Evolutionary conservation across 768 basidiomycete genomes (phyloP).

Genomic region (Termitomyces sp.): DNA sequence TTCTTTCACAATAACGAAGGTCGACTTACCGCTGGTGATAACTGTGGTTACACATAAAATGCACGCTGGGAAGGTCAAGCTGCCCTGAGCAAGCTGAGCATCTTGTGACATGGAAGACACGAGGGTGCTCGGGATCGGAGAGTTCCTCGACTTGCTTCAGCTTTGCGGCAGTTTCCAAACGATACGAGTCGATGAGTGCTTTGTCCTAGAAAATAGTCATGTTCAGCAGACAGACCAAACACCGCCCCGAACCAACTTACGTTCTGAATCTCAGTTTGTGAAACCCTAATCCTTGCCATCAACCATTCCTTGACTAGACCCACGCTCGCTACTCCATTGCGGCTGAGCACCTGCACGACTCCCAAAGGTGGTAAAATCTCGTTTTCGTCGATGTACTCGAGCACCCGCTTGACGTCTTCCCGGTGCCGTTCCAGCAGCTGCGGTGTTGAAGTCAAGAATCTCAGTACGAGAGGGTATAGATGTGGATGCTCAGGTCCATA

Average conservation of each 20-base stretch:
- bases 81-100: constrained; percentile 89
- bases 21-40: constrained; percentile 83
- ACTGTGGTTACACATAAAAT: constrained; percentile 98
- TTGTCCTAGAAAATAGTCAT: constrained; percentile 59
- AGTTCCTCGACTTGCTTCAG: constrained; percentile 80
- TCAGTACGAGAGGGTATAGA: constrained; percentile 83
- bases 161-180: constrained; percentile 77
- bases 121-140: constrained; percentile 71
- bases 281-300: constrained; percentile 69
- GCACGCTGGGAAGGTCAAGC: constrained; percentile 88
- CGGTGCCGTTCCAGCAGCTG: constrained; percentile 70
- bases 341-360: constrained; percentile 82
- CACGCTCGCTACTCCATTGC: constrained; percentile 88
- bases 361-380: constrained; percentile 86
- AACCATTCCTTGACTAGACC: constrained; percentile 93
- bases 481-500: constrained; percentile 72
- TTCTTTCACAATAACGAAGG: neutral
- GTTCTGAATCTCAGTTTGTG: constrained; percentile 72
- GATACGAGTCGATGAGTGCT: constrained; percentile 83
- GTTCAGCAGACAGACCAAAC: constrained; percentile 2
- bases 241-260: constrained; percentile 40
- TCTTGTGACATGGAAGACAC: constrained; percentile 91
- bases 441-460: constrained; percentile 84
- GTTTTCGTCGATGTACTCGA: constrained; percentile 78
- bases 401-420: constrained; percentile 62